These are phyloP conservation scores for Marasmius tenuissimus DNA, from an alignment of 1,284 basidiomycete genomes.

Conservation along the genomic window DNA sequence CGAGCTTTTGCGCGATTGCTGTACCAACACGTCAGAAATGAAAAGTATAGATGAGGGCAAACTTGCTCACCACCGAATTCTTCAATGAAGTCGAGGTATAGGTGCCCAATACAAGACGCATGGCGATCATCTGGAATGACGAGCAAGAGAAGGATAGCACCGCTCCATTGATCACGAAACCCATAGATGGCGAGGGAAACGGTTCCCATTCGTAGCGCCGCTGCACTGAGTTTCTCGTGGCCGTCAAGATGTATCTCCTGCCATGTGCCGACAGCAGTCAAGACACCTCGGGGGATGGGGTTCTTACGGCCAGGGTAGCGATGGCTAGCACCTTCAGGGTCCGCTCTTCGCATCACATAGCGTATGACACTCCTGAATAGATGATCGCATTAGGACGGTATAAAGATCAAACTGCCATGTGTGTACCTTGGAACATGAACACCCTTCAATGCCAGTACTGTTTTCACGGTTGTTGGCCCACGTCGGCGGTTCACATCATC, in stretches of 20 bases:
- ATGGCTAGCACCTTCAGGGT: no score
- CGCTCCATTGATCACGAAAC: slow-evolving; percentile 25
- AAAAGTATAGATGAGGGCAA: neutral
- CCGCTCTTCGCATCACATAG: no score
- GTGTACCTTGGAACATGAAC: no score
- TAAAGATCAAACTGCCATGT: no score
- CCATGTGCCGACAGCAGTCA: neutral
- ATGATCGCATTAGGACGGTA: no score
- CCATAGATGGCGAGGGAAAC: slow-evolving; percentile 27
- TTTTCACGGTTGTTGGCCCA: no score
- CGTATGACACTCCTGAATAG: no score
- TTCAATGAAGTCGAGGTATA: slow-evolving; percentile 27
- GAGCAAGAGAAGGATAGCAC: slow-evolving; percentile 16
- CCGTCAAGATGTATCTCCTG: neutral
- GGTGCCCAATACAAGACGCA: slow-evolving; percentile 23
- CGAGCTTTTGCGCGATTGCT: neutral
- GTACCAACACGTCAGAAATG: neutral
- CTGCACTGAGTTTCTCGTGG: slow-evolving; percentile 1
- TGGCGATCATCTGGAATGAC: slow-evolving; percentile 23
- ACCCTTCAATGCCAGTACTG: no score
- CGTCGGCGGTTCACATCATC: no score
- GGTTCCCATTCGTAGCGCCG: slow-evolving; percentile 13
- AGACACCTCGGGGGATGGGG: neutral
- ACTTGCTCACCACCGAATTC: slow-evolving; percentile 17
- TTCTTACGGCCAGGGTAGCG: neutral